Conservation (phyloP, 2,329 filamentous ascomycete species). For the Thermothelomyces thermophilus region DNA sequence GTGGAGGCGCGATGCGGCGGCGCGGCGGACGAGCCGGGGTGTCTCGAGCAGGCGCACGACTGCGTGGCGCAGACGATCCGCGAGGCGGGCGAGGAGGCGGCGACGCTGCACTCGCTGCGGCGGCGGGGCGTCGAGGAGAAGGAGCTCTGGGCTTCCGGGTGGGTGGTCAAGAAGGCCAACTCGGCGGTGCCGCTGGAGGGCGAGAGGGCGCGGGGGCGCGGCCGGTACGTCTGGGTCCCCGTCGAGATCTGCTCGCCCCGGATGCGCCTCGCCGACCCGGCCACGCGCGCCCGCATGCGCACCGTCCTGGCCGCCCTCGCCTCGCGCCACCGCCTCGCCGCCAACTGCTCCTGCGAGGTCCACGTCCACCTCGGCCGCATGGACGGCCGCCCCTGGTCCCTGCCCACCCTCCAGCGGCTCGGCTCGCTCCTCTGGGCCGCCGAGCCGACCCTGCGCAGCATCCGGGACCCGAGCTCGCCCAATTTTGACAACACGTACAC, state of each 20-base stretch:
- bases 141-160: constrained; percentile 32
- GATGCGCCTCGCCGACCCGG: constrained; percentile 25
- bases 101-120: constrained; percentile 27
- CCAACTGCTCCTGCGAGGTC: constrained; percentile 35
- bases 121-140: constrained; percentile 23
- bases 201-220: constrained; percentile 23
- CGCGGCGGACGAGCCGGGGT: constrained; percentile 7
- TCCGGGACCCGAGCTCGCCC: constrained; percentile 33
- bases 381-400: constrained; percentile 29
- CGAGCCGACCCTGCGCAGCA: constrained; percentile 32
- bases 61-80: constrained; percentile 25
- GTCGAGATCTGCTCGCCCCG: constrained; percentile 35
- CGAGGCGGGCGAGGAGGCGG: constrained; percentile 23
- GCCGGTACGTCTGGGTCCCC: constrained; percentile 31
- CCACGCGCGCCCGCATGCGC: constrained; percentile 19
- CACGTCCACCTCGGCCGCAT: constrained; percentile 35
- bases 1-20: neutral
- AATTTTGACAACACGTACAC: constrained; percentile 35
- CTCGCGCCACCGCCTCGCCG: constrained; percentile 24
- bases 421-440: constrained; percentile 33
- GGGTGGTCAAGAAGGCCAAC: constrained; percentile 37
- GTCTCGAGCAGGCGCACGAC: constrained; percentile 23
- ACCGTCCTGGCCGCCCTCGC: constrained; percentile 26
- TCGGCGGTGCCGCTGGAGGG: constrained; percentile 30
- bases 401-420: constrained; percentile 31